Evolutionary conservation across 2,329 filamentous ascomycete species (phyloP).

Genomic region (Ceratocystis variospora): DNA sequence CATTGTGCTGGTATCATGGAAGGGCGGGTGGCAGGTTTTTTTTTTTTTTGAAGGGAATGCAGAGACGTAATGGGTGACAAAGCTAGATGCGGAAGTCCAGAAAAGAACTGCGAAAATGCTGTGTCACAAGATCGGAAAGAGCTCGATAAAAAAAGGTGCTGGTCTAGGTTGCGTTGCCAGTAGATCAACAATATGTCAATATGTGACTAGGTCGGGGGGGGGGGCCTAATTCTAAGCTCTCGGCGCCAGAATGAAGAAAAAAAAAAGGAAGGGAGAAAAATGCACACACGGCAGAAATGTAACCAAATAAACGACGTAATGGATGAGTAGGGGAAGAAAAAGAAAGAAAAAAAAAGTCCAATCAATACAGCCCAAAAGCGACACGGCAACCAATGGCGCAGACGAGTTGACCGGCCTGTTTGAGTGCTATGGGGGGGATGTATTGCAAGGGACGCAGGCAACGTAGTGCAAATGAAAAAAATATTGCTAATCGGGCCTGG

Average conservation of each 20-base stretch:
- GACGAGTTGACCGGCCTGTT: background rate
- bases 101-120: background rate
- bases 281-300: background rate
- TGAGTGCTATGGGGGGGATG: background rate
- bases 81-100: background rate
- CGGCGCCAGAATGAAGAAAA: background rate
- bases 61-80: background rate
- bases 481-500: background rate
- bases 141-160: background rate
- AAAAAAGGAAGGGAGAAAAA: background rate
- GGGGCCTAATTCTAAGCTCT: background rate
- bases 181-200: background rate
- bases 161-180: background rate
- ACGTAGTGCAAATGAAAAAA: background rate
- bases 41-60: background rate
- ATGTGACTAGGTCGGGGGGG: background rate
- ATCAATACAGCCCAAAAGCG: constrained; percentile 6
- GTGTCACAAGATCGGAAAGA: background rate
- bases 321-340: background rate
- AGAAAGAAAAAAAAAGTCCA: background rate
- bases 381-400: constrained; percentile 5
- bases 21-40: background rate
- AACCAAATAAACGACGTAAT: background rate
- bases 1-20: constrained; percentile 15
- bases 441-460: constrained; percentile 1